Percentiles rank a stretch among this genome's conserved stretches.
Conservation (phyloP, 768 basidiomycete genomes). For the Xerocomus spinulosus region DNA sequence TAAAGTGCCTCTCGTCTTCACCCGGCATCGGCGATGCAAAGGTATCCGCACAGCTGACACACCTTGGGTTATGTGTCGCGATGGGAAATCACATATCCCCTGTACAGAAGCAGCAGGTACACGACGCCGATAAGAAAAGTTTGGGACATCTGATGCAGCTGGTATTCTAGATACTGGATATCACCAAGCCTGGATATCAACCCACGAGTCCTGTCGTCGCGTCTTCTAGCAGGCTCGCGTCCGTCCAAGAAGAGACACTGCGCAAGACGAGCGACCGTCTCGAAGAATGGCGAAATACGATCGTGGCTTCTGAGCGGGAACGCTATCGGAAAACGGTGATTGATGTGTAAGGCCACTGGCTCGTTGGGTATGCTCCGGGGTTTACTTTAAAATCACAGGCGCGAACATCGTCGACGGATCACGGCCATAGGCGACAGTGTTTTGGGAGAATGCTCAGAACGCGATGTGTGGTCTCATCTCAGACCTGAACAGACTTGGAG, state of each 20-base stretch:
- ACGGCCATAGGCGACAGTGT: conserved; percentile 58
- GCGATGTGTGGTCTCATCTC: conserved; percentile 74
- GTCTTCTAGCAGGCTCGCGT: conserved; percentile 13
- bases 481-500: conserved; percentile 56
- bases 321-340: conserved; percentile 63
- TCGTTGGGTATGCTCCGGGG: neutral
- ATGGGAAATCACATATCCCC: conserved; percentile 57
- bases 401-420: conserved; percentile 72
- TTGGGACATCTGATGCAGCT: conserved; percentile 1
- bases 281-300: conserved; percentile 68
- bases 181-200: conserved; percentile 37
- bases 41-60: conserved; percentile 63
- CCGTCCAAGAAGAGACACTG: conserved; percentile 36
- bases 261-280: conserved; percentile 61
- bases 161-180: conserved; percentile 52
- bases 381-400: conserved; percentile 39
- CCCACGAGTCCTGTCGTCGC: neutral
- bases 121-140: neutral
- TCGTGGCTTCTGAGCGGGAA: conserved; percentile 66
- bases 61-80: conserved; percentile 65
- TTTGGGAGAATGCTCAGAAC: conserved; percentile 60
- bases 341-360: conserved; percentile 51
- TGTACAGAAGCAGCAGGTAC: conserved; percentile 70
- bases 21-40: conserved; percentile 8
- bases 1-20: conserved; percentile 58